A percentile compares a stretch with the other conserved stretches of the same genome.
These are phyloP conservation scores for Leccinum incarnatum DNA, from an alignment of 768 basidiomycete species.

Conservation along the genomic window DNA sequence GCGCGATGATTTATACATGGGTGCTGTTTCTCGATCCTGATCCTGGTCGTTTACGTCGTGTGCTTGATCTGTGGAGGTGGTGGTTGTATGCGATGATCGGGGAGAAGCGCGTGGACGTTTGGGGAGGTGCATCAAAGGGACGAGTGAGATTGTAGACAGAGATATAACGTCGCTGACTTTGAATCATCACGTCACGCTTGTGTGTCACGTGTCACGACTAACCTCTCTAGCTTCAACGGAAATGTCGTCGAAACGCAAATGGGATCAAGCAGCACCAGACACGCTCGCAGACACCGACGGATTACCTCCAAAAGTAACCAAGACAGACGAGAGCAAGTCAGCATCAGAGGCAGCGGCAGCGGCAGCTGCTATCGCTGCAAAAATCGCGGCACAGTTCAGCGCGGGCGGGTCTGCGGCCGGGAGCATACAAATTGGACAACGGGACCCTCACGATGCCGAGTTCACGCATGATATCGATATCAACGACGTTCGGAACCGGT, in stretches of 20 bases:
- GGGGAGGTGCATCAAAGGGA: constrained; percentile 22
- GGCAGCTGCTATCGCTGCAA: constrained; percentile 87
- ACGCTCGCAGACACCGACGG: constrained; percentile 36
- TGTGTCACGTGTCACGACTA: constrained; percentile 16
- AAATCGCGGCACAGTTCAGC: constrained; percentile 87
- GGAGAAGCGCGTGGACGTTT: constrained; percentile 34
- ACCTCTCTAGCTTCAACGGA: background rate
- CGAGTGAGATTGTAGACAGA: background rate
- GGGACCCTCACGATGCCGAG: constrained; percentile 73
- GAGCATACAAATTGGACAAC: constrained; percentile 43
- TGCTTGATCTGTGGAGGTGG: background rate
- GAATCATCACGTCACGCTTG: constrained; percentile 13
- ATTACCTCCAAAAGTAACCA: constrained; percentile 43
- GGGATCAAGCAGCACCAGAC: constrained; percentile 66
- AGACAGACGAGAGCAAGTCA: constrained; percentile 48
- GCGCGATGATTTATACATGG: constrained; percentile 35
- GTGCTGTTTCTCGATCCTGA: constrained; percentile 20
- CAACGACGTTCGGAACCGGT: constrained; percentile 93
- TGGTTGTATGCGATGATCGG: constrained; percentile 30
- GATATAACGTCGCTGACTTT: constrained; percentile 17
- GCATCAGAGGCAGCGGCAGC: constrained; percentile 64
- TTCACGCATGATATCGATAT: constrained; percentile 94
- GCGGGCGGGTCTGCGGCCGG: constrained; percentile 39
- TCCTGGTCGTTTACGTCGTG: background rate
- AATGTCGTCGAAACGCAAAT: constrained; percentile 78